Conservation (phyloP, 2,329 filamentous ascomycete genomes). For the Botryosphaeria dothidea region DNA sequence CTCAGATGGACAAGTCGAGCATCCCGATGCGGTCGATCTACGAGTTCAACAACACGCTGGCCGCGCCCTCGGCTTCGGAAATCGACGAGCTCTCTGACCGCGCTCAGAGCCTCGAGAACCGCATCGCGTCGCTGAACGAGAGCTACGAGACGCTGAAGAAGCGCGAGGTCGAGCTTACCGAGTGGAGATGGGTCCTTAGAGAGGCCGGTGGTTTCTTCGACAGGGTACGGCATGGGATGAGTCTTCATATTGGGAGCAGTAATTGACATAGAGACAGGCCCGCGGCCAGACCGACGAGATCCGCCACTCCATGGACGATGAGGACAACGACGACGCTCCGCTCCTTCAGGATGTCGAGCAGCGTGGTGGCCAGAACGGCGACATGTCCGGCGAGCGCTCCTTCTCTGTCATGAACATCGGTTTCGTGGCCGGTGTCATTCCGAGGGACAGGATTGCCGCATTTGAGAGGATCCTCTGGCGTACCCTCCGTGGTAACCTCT, state of each 20-base stretch:
- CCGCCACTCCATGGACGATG: slow-evolving; percentile 78
- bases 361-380: slow-evolving; percentile 67
- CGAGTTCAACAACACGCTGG: slow-evolving; percentile 84
- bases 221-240: slow-evolving; percentile 46
- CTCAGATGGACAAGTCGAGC: slow-evolving; percentile 90
- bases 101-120: slow-evolving; percentile 87
- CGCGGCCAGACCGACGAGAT: slow-evolving; percentile 98
- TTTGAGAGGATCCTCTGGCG: slow-evolving; percentile 98
- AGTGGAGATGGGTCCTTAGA: slow-evolving; percentile 97
- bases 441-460: slow-evolving; percentile 85
- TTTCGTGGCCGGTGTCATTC: slow-evolving; percentile 95
- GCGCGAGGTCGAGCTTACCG: slow-evolving; percentile 91
- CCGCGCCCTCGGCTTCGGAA: slow-evolving; percentile 86
- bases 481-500: slow-evolving; percentile 93
- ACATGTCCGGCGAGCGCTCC: slow-evolving; percentile 70
- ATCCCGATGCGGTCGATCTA: slow-evolving; percentile 88
- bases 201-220: slow-evolving; percentile 98
- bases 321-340: slow-evolving; percentile 86
- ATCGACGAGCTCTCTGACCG: slow-evolving; percentile 95
- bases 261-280: slow-evolving; percentile 50
- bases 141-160: slow-evolving; percentile 99
- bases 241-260: background rate
- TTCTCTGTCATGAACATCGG: slow-evolving; percentile 99
- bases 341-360: slow-evolving; percentile 92
- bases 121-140: slow-evolving; percentile 88